These are phyloP conservation scores for Kwoniella europaea DNA, from an alignment of 768 basidiomycete genomes.

Conservation along the genomic window DNA sequence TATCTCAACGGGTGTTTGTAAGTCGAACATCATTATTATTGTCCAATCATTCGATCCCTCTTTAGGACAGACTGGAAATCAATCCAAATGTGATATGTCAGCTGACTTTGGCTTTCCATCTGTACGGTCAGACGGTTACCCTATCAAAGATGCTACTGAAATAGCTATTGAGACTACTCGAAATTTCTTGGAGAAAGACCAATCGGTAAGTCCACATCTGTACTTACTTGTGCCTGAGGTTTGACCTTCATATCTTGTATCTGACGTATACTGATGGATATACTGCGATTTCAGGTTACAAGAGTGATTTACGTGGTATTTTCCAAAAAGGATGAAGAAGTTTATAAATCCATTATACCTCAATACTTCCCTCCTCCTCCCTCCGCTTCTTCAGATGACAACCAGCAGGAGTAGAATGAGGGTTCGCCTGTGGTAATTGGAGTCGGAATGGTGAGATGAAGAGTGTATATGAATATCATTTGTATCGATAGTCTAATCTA, in stretches of 20 bases:
- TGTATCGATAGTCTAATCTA: too few species aligned
- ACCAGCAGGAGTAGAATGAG: neutral
- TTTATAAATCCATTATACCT: constrained; percentile 43
- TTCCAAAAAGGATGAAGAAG: constrained; percentile 42
- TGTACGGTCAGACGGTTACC: constrained; percentile 55
- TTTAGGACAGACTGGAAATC: neutral
- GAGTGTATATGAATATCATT: too few species aligned
- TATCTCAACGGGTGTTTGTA: constrained; percentile 46
- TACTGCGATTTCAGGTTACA: constrained; percentile 32
- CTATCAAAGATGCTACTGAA: constrained; percentile 55
- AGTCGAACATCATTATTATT: neutral
- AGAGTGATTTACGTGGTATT: constrained; percentile 56
- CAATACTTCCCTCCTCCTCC: constrained; percentile 43
- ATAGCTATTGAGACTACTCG: constrained; percentile 55
- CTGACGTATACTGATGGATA: neutral
- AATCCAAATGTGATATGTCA: too few species aligned
- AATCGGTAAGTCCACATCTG: constrained; percentile 30
- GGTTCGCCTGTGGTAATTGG: neutral
- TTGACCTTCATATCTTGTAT: too few species aligned
- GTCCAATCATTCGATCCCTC: too few species aligned
- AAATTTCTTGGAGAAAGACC: constrained; percentile 38
- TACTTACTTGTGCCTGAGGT: neutral
- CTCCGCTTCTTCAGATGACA: neutral
- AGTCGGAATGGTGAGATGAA: too few species aligned
- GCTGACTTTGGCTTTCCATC: too few species aligned